A percentile compares a stretch with the other conserved stretches of the same genome.
Evolutionary conservation across 495 filamentous ascomycete species (phyloP).

Genomic region (Neurospora intermedia): DNA sequence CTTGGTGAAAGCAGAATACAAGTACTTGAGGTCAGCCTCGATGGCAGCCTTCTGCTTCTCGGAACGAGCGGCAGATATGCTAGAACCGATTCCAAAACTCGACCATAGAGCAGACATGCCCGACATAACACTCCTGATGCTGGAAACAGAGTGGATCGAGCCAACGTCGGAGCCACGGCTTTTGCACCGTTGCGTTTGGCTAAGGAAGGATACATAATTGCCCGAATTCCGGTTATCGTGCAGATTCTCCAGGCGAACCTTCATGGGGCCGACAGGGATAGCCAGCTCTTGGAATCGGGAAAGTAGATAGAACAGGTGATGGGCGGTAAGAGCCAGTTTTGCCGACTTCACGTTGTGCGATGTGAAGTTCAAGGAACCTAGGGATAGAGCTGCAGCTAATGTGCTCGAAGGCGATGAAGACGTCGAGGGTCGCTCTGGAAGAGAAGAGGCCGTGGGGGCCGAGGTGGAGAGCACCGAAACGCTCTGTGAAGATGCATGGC

Average conservation of each 20-base stretch:
- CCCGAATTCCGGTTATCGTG: constrained; percentile 76
- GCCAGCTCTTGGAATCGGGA: constrained; percentile 88
- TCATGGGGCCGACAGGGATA: constrained; percentile 89
- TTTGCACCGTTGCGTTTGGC: constrained; percentile 63
- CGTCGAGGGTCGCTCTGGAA: constrained; percentile 41
- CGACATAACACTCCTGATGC: constrained; percentile 94
- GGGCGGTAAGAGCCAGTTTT: constrained; percentile 88
- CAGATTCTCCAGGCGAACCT: constrained; percentile 86
- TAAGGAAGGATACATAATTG: constrained; percentile 93
- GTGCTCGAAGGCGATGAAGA: constrained; percentile 60
- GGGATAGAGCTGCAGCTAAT: constrained; percentile 73
- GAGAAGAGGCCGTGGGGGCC: constrained; percentile 36
- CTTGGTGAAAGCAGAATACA: constrained; percentile 98
- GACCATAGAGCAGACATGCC: constrained; percentile 90
- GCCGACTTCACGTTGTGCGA: constrained; percentile 77
- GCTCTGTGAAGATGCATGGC: constrained; percentile 52
- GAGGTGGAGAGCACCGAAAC: constrained; percentile 38
- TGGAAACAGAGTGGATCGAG: constrained; percentile 91
- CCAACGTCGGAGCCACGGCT: constrained; percentile 70
- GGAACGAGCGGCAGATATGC: constrained; percentile 63
- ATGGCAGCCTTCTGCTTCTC: constrained; percentile 81
- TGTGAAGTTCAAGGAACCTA: constrained; percentile 72
- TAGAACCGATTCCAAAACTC: constrained; percentile 65
- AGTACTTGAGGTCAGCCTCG: constrained; percentile 80
- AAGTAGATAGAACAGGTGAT: constrained; percentile 93